phyloP scores from a whole-genome alignment of 2,329 filamentous ascomycete species.

The Talaromyces sp. region DNA sequence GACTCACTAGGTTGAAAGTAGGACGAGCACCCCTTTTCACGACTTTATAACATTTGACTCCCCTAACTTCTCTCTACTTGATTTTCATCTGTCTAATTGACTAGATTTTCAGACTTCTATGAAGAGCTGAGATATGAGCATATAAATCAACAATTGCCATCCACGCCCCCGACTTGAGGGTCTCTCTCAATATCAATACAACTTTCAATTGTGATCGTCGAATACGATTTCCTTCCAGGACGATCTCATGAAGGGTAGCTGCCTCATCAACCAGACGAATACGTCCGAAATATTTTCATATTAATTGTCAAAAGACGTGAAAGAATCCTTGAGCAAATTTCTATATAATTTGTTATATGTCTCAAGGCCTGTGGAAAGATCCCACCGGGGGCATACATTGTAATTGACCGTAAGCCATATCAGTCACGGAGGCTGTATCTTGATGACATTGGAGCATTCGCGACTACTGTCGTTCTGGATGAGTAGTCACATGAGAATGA shows the following conservation, averaged over 20 bases:
- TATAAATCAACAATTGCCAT: background rate
- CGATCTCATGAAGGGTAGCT: background rate
- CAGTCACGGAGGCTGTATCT: background rate
- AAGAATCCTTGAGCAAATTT: background rate
- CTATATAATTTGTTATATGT: background rate
- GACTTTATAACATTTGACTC: background rate
- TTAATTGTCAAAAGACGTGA: background rate
- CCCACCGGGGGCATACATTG: background rate
- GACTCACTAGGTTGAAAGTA: background rate
- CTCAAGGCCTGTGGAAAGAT: background rate
- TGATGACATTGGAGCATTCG: background rate
- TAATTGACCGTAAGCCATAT: background rate
- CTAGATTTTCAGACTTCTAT: too few species aligned
- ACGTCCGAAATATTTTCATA: background rate
- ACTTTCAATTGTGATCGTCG: background rate
- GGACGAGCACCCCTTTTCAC: background rate
- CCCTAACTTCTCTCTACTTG: background rate
- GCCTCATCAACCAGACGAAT: background rate
- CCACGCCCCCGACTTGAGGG: background rate
- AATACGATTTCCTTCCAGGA: background rate
- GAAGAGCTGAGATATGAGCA: too few species aligned
- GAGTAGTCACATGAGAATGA: background rate
- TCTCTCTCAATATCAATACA: background rate
- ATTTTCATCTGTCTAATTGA: background rate
- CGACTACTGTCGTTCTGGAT: background rate